Conservation (phyloP, 208 protist species). For the Trypanosoma theileri region DNA sequence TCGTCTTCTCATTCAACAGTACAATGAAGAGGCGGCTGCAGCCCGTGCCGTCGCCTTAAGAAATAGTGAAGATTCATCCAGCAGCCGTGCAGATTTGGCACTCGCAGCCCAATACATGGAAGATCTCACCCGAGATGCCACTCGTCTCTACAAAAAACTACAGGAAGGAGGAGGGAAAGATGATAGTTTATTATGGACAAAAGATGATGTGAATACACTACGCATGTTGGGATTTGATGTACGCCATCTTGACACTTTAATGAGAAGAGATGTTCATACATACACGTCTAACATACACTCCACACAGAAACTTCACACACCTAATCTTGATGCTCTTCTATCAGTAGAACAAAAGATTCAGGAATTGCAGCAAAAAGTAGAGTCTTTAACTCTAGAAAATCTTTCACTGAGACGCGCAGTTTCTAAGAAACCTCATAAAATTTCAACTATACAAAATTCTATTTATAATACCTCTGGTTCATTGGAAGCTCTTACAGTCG, state of each 20-base stretch:
- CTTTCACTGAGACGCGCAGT: not conserved
- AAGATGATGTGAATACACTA: slow-evolving; percentile 14
- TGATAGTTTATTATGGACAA: not conserved
- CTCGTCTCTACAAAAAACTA: slow-evolving; percentile 6
- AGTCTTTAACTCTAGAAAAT: slow-evolving; percentile 10
- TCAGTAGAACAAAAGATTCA: slow-evolving; percentile 12
- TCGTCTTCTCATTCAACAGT: slow-evolving; percentile 17
- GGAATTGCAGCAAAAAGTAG: slow-evolving; percentile 4
- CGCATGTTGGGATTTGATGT: slow-evolving; percentile 26
- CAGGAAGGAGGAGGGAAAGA: not conserved
- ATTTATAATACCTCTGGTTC: too few relatives aligned
- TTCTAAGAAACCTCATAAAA: not conserved
- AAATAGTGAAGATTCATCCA: not conserved
- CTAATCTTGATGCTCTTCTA: slow-evolving; percentile 10
- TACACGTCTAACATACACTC: not conserved
- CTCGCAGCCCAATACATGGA: slow-evolving; percentile 21
- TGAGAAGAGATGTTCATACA: not conserved
- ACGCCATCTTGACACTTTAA: not conserved
- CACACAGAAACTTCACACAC: not conserved
- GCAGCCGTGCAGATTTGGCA: not conserved
- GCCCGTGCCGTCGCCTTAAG: slow-evolving; percentile 6
- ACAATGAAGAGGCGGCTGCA: slow-evolving; percentile 22
- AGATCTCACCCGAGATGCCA: slow-evolving; percentile 16
- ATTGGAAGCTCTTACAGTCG: not conserved
- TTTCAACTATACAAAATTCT: too few relatives aligned